phyloP scores from a whole-genome alignment of 2,329 filamentous ascomycete species.

The Fusarium annulatum region DNA sequence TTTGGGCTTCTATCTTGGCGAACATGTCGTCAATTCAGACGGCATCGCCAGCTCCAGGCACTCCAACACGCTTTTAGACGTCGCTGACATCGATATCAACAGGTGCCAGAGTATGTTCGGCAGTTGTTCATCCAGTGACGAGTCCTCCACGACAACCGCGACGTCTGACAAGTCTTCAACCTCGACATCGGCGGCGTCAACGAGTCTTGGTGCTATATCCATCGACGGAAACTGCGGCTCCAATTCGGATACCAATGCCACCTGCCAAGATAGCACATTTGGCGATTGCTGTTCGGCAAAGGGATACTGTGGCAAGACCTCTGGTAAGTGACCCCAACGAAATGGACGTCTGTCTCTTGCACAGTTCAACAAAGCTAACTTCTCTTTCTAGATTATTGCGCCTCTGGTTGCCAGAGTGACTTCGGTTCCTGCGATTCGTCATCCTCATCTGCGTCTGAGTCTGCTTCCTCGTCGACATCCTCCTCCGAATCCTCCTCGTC shows the following conservation, averaged over 20 bases:
- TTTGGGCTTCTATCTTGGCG: neutral
- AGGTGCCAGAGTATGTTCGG: neutral
- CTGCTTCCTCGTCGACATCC: neutral
- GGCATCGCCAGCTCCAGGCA: too few species aligned
- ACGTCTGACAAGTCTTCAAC: neutral
- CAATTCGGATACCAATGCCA: neutral
- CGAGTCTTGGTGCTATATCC: neutral
- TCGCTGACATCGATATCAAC: neutral
- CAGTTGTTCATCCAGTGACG: neutral
- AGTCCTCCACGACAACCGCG: neutral
- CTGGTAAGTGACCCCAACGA: neutral
- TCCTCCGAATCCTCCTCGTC: neutral
- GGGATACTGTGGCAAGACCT: neutral
- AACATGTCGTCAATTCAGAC: neutral
- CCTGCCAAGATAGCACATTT: neutral
- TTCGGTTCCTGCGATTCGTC: neutral
- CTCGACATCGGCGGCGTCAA: neutral
- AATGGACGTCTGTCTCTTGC: neutral
- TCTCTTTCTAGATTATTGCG: neutral
- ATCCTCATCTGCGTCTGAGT: neutral
- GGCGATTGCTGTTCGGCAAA: neutral
- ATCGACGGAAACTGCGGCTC: neutral
- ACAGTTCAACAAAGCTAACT: neutral
- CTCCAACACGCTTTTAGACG: fast-evolving
- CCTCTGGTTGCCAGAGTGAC: neutral